Base-by-base conservation (phyloP, 495 filamentous ascomycete species). In the Cercophora newfieldiana region DNA sequence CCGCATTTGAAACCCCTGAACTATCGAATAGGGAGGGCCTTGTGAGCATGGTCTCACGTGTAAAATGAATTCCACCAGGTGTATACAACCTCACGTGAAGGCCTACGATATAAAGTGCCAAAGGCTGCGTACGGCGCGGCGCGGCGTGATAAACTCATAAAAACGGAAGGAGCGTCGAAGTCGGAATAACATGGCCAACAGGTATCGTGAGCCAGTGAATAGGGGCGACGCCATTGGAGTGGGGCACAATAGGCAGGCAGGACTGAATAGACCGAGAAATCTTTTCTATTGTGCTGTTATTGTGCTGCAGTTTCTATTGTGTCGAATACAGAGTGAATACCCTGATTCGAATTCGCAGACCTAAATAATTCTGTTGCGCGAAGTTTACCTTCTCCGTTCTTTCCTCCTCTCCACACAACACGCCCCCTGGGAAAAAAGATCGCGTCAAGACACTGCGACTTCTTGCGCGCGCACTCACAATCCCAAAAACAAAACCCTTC, bases 381-480 rank as follows among this genome's bases (percentile, higher is more conserved):
- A 63, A 63, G 29, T 33, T 63, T 63, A 31, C 31, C 59, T 62
- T 22, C 24, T 3, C 31, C 49, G 3, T 33, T 37, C 29, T 33
- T 28, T 37, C 58, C 47, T 37, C 25, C 64, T 56, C 65, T 44
- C 31, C 51, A 56, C 48, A 67, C 64, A 63, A 63, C 31, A 67
- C 50, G 56, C 50, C 65, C 50, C 64, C 50, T 53, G 24, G 21
- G n/a, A 25, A 58, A 63, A 67, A 51, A 47, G 59, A 56, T 37
- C 61, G 61, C 49, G 61, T 55, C 61, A 22, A 1, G 26, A 54
- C 18, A 7, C 57, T 19, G 21, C 37, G 29, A 18, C 48, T 51
- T 26, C 26, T 28, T 26, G 8, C 14, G 29, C 60, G 19, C 30
- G 64, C 48, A n/a, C 31, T 53, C 44, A 14, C 26, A 25, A 47